A percentile compares a stretch with the other conserved stretches of the same genome.
phyloP scores from a whole-genome alignment of 2,329 filamentous ascomycete species.

The Pseudogymnoascus sp. region DNA sequence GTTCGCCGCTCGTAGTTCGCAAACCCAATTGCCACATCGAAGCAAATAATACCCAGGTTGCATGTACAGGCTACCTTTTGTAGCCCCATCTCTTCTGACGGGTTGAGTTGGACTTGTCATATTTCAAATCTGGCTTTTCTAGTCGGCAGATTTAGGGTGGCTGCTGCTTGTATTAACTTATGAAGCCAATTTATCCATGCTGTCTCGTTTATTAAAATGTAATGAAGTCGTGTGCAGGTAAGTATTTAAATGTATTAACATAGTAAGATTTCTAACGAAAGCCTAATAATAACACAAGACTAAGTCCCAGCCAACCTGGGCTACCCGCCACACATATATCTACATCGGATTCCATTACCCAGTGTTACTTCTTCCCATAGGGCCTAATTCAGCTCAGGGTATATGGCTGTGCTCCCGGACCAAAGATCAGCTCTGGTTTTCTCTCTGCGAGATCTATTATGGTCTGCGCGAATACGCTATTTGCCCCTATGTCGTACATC shows the following conservation, averaged over 20 bases:
- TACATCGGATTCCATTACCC: background rate
- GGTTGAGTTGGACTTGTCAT: background rate
- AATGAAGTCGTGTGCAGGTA: background rate
- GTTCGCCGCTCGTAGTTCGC: background rate
- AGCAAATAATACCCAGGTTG: background rate
- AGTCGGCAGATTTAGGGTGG: background rate
- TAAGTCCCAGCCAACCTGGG: background rate
- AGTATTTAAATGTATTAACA: background rate
- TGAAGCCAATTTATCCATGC: background rate
- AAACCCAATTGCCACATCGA: background rate
- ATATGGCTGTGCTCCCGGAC: conserved; percentile 53
- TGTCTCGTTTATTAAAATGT: background rate
- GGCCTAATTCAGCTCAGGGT: conserved; percentile 22
- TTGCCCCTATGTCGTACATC: conserved; percentile 56
- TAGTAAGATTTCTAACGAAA: background rate
- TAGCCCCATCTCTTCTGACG: background rate
- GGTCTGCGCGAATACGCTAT: conserved; percentile 89
- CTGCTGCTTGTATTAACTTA: background rate
- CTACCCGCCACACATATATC: background rate
- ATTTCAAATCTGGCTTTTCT: background rate
- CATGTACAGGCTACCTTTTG: background rate
- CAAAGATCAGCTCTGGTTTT: conserved; percentile 83
- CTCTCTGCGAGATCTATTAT: conserved; percentile 82
- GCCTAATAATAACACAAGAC: background rate
- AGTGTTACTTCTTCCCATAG: background rate